Percentiles rank a stretch among this genome's conserved stretches.
These are phyloP conservation scores for Microbotryum lychnidis-dioicae DNA, from an alignment of 1,284 basidiomycete species.

Conservation along the genomic window DNA sequence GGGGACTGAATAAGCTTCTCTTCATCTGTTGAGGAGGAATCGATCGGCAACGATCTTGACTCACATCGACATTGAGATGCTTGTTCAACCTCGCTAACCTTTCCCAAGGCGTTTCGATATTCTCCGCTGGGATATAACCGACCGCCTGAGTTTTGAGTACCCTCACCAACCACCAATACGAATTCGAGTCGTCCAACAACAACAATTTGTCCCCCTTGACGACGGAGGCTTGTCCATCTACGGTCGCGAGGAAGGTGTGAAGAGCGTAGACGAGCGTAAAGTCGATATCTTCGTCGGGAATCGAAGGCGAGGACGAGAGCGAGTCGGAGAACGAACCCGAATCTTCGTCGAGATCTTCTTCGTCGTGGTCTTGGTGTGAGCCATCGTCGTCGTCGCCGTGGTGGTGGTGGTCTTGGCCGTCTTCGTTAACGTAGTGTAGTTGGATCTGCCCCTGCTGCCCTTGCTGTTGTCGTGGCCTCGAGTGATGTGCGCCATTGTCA, in stretches of 20 bases:
- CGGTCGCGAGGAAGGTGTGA: conserved; percentile 88
- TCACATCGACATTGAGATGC: conserved; percentile 90
- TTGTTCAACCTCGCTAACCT: conserved; percentile 92
- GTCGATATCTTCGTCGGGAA: conserved; percentile 82
- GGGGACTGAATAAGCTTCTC: too few species aligned
- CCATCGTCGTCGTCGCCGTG: background rate
- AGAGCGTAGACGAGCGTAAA: conserved; percentile 81
- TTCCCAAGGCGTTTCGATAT: conserved; percentile 98
- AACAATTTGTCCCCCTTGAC: conserved; percentile 91
- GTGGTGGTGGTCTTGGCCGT: conserved; percentile 6
- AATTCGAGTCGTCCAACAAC: conserved; percentile 90
- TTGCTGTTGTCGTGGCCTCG: background rate
- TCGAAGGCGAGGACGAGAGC: conserved; percentile 64
- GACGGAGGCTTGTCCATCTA: conserved; percentile 92
- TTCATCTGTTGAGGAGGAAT: conserved; percentile 17
- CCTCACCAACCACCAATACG: conserved; percentile 96
- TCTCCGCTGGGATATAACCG: conserved; percentile 99
- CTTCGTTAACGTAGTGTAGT: background rate
- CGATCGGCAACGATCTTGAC: conserved; percentile 35
- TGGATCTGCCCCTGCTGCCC: background rate
- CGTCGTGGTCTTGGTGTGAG: conserved; percentile 17
- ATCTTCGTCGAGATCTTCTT: conserved; percentile 20
- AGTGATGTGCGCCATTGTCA: too few species aligned
- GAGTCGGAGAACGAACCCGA: conserved; percentile 36
- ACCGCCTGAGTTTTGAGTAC: conserved; percentile 97